phyloP scores from a whole-genome alignment of 108 stramenopile species.

The Epipyxis sp. region DNA sequence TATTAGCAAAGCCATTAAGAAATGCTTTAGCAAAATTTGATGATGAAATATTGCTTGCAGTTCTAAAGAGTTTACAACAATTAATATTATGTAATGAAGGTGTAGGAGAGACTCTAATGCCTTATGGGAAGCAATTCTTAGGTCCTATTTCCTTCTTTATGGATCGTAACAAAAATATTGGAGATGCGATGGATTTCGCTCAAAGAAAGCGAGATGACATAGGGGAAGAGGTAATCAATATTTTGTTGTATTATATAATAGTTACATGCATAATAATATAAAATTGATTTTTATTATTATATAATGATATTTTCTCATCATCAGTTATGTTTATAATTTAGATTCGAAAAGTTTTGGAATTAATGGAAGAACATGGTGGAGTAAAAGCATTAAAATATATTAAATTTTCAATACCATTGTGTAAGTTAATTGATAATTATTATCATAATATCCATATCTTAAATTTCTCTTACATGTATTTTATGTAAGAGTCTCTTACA shows the following conservation, averaged over 20 bases:
- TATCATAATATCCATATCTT: too few species aligned
- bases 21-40: slow-evolving; percentile 40
- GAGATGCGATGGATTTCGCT: slow-evolving; percentile 48
- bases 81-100: slow-evolving; percentile 24
- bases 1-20: slow-evolving; percentile 44
- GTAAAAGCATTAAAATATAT: slow-evolving; percentile 11
- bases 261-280: not conserved
- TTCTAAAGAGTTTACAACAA: slow-evolving; percentile 33
- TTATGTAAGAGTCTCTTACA: too few species aligned
- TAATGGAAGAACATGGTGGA: slow-evolving; percentile 18
- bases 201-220: slow-evolving; percentile 46
- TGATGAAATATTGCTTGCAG: slow-evolving; percentile 32
- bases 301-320: not conserved
- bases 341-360: not conserved
- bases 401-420: slow-evolving; percentile 21
- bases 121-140: slow-evolving; percentile 52
- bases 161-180: slow-evolving; percentile 45
- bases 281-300: too few species aligned
- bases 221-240: slow-evolving; percentile 36
- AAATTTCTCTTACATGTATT: too few species aligned
- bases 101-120: slow-evolving; percentile 52
- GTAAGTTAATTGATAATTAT: too few species aligned
- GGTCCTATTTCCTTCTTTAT: slow-evolving; percentile 42
- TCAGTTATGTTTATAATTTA: not conserved
- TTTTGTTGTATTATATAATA: not conserved